These are phyloP conservation scores for Kodamaea ohmeri DNA, from an alignment of 1,139 yeast species.

Conservation along the genomic window DNA sequence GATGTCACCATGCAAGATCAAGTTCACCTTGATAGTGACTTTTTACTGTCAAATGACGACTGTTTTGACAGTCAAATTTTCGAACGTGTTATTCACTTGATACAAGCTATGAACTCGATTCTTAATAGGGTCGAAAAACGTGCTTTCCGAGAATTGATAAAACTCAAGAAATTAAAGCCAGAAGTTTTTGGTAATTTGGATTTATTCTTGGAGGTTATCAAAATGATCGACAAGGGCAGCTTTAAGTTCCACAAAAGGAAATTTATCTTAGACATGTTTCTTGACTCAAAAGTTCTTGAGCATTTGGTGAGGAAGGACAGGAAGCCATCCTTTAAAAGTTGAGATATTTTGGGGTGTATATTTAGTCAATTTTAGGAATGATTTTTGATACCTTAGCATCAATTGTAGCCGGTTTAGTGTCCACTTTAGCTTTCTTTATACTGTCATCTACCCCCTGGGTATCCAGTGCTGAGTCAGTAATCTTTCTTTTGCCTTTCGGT, in stretches of 20 bases:
- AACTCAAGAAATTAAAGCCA: slow-evolving; percentile 52
- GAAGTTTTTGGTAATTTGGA: slow-evolving; percentile 56
- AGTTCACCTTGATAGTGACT: neutral
- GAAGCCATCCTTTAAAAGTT: slow-evolving; percentile 13
- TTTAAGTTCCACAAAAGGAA: slow-evolving; percentile 50
- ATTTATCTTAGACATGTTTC: slow-evolving; percentile 66
- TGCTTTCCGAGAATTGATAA: slow-evolving; percentile 61
- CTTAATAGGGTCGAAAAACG: slow-evolving; percentile 65
- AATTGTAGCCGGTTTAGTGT: neutral
- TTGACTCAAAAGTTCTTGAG: slow-evolving; percentile 56
- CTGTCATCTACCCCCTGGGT: neutral
- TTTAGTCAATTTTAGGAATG: neutral
- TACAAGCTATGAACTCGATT: slow-evolving; percentile 59
- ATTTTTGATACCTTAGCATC: neutral
- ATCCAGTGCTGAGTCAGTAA: neutral
- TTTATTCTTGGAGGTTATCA: slow-evolving; percentile 59
- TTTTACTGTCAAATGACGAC: neutral
- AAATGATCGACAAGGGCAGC: slow-evolving; percentile 62
- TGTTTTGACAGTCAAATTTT: slow-evolving; percentile 22
- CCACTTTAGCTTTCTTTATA: neutral
- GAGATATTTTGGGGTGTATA: neutral
- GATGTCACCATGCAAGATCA: neutral
- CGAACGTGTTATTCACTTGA: slow-evolving; percentile 43
- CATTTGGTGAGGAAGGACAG: slow-evolving; percentile 45
- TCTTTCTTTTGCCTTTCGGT: slow-evolving; percentile 3